phyloP scores from a whole-genome alignment of 2,329 filamentous ascomycete genomes.

The Xylariomycetidae sp. region DNA sequence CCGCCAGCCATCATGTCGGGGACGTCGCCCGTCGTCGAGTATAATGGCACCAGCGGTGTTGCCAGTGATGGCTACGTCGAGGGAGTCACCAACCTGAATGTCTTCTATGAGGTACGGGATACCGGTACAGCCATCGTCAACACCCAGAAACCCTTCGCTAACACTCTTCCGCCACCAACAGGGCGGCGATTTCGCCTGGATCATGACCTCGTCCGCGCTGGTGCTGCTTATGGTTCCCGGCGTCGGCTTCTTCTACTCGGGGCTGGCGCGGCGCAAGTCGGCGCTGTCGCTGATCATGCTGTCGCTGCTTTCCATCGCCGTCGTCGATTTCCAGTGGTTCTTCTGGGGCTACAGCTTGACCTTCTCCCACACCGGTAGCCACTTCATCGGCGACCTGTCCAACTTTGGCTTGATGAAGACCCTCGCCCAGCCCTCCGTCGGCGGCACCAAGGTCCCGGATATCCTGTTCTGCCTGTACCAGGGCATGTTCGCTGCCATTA shows the following conservation, averaged over 20 bases:
- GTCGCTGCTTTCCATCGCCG: conserved; percentile 71
- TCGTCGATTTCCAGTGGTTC: conserved; percentile 89
- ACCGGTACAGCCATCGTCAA: too few species aligned
- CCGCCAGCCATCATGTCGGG: conserved; percentile 25
- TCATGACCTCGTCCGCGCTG: conserved; percentile 68
- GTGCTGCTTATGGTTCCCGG: conserved; percentile 91
- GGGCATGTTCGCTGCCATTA: conserved; percentile 85
- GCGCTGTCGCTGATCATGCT: conserved; percentile 82
- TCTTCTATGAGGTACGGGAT: conserved; percentile 68
- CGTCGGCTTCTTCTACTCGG: conserved; percentile 92
- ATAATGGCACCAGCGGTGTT: conserved; percentile 44
- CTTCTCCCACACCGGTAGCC: conserved; percentile 73
- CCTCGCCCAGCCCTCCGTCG: conserved; percentile 68
- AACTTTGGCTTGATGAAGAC: conserved; percentile 80
- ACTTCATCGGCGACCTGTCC: conserved; percentile 70
- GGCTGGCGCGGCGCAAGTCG: conserved; percentile 81
- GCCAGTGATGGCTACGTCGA: conserved; percentile 47
- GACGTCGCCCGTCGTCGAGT: conserved; percentile 28
- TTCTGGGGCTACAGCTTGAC: conserved; percentile 89
- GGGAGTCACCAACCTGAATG: conserved; percentile 64
- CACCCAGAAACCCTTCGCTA: too few species aligned
- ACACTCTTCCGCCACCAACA: too few species aligned
- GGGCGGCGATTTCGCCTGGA: conserved; percentile 78
- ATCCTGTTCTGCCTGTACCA: conserved; percentile 81
- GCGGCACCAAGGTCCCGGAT: conserved; percentile 66